Conservation (phyloP, 805 yeast genomes). For the Starmerella gropengiesseri region DNA sequence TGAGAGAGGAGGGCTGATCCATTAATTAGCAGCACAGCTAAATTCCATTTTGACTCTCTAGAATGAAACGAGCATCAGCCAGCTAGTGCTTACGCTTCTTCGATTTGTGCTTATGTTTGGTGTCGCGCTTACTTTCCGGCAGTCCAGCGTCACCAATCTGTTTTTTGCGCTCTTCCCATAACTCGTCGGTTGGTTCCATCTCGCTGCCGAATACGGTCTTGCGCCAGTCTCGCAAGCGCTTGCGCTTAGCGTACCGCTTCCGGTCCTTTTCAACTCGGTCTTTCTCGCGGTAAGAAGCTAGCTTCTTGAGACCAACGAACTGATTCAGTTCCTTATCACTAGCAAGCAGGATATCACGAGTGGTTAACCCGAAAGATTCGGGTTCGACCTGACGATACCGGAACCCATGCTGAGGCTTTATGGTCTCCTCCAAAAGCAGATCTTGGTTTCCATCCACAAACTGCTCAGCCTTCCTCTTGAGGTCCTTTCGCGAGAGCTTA, state of each 20-base stretch:
- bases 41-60: too few species aligned
- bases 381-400: constrained; percentile 92
- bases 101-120: constrained; percentile 7
- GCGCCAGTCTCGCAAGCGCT: constrained; percentile 81
- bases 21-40: too few species aligned
- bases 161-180: constrained; percentile 23
- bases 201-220: constrained; percentile 61
- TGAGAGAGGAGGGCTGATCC: too few species aligned
- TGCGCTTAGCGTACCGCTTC: constrained; percentile 72
- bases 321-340: constrained; percentile 78
- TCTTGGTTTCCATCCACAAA: constrained; percentile 66
- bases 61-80: too few species aligned
- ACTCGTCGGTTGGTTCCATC: constrained; percentile 31
- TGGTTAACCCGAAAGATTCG: constrained; percentile 74
- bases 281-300: constrained; percentile 81
- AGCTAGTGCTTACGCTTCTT: constrained; percentile 12
- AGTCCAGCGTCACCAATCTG: constrained; percentile 13
- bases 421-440: constrained; percentile 50
- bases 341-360: constrained; percentile 81
- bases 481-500: constrained; percentile 50
- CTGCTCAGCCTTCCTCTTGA: constrained; percentile 60
- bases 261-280: constrained; percentile 66
- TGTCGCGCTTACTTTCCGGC: too few species aligned
- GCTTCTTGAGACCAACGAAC: constrained; percentile 77
- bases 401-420: constrained; percentile 42